Percentiles rank a stretch among this genome's conserved stretches.
Conservation (phyloP, 805 yeast species). For the Candida palmyrensis region DNA sequence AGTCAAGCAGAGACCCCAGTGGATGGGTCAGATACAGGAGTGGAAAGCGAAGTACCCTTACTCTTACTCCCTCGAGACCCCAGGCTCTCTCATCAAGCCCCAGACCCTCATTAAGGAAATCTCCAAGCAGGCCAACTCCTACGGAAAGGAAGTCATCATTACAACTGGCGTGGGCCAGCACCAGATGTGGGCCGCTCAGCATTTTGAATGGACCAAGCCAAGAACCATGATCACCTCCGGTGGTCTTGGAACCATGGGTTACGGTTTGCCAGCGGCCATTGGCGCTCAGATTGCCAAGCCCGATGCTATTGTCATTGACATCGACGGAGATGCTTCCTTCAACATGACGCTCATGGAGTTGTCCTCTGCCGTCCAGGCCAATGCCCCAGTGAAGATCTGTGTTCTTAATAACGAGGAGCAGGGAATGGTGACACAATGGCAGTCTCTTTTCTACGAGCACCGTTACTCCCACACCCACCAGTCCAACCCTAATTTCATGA, state of each 20-base stretch:
- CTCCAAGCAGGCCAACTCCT: constrained; percentile 60
- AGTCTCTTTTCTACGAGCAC: constrained; percentile 92
- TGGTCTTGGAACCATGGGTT: constrained; percentile 99
- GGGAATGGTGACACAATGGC: constrained; percentile 99
- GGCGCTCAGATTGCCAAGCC: constrained; percentile 98
- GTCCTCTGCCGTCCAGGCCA: constrained; percentile 90
- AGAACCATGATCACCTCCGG: constrained; percentile 96
- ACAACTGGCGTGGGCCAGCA: constrained; percentile 99
- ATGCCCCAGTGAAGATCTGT: constrained; percentile 83
- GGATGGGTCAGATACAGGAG: constrained; percentile 68
- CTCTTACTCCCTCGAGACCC: constrained; percentile 73
- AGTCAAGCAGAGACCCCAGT: constrained; percentile 66
- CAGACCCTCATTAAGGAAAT: constrained; percentile 84
- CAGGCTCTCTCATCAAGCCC: constrained; percentile 80
- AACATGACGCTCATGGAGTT: constrained; percentile 95
- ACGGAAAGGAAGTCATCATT: constrained; percentile 72
- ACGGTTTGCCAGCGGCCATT: constrained; percentile 94
- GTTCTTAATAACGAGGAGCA: constrained; percentile 96
- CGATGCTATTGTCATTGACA: constrained; percentile 90
- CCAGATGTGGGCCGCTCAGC: constrained; percentile 99
- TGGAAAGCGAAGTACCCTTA: constrained; percentile 92
- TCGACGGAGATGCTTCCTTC: constrained; percentile 99
- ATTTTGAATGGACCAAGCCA: constrained; percentile 90
- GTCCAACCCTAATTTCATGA: constrained; percentile 87
- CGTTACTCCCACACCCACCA: constrained; percentile 98